Evolutionary conservation across 2,329 filamentous ascomycete species (phyloP), one percentile per base, ranked within the genome.

Genomic region (Scopulariopsis brevicaulis): DNA sequence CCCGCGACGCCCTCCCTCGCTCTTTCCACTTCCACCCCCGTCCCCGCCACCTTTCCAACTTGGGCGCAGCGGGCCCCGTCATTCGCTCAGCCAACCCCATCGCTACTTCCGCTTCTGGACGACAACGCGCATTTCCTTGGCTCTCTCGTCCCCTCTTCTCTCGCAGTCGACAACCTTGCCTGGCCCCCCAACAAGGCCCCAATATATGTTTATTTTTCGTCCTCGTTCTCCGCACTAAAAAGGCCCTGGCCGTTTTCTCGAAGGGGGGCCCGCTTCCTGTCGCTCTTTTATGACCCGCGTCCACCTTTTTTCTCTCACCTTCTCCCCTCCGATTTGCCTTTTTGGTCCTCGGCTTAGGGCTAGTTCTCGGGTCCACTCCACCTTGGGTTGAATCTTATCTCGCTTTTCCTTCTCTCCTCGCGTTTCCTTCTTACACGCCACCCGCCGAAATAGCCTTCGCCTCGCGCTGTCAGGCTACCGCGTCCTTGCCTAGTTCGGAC

Each of bases 51-150:
- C 53, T 57, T 53, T 40, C 56, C 46, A 54, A 53, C 24, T 40
- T 50, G 48, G 35, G 24, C 51, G 53, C 35, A 53, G 40, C 32
- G 37, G 48, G 54, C 50, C 55, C 53, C 32, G 53, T 24, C 24
- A 57, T 57, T 56, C 53, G 48, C 56, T 56, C 54, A 53, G 25
- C 35, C 12, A 50, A 59, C 48, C 24, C 18, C 53, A 57, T 55
- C 20, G 50, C 32, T 28, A 53, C 51, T 53, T 53, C 51, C 51
- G 24, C 14, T 32, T 53, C 20, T n/a, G 51, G 51, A 53, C 51
- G 15, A 34, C 51, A 46, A 53, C 51, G 46, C 46, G 46, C 46
- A 50, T 50, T 55, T 57, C 59, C 54, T 53, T 54, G 52, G 34
- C 56, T 60, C 34, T 28, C 32, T 25, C 18, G 48, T 40, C 35